Percentiles rank a stretch among this genome's conserved stretches.
phyloP scores from a whole-genome alignment of 345 rosid species.

The Fremontodendron californicum region DNA sequence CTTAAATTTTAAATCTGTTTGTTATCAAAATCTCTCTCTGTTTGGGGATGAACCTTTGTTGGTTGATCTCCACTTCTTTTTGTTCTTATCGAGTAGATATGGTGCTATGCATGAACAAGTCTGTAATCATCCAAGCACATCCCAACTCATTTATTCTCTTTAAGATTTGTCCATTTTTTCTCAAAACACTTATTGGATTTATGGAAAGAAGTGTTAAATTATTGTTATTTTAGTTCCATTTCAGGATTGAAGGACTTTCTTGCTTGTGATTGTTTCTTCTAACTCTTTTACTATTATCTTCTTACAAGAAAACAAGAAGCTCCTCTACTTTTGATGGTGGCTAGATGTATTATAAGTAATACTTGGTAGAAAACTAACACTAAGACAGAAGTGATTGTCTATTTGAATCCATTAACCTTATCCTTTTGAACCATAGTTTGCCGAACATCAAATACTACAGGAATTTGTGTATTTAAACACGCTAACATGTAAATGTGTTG shows the following conservation, averaged over 20 bases:
- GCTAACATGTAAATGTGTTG: background rate
- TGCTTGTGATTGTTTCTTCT: background rate
- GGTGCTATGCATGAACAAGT: background rate
- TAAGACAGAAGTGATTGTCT: background rate
- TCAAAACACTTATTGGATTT: background rate
- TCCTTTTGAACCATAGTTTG: background rate
- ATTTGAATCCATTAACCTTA: background rate
- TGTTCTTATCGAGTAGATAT: background rate
- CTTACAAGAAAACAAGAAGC: background rate
- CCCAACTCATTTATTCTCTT: background rate
- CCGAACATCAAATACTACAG: background rate
- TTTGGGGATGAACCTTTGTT: background rate
- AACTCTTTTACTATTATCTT: background rate
- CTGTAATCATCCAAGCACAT: background rate
- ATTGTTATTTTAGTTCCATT: background rate
- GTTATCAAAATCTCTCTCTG: background rate
- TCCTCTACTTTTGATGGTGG: background rate
- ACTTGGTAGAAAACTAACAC: background rate
- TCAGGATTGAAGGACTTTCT: background rate
- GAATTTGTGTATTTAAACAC: background rate
- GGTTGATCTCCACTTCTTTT: background rate
- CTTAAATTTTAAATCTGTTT: background rate
- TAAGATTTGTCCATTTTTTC: background rate
- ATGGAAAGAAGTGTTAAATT: background rate
- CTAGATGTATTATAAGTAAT: background rate